Conservation (phyloP, 495 filamentous ascomycete genomes). For the Lasiosphaeris hirsuta region DNA sequence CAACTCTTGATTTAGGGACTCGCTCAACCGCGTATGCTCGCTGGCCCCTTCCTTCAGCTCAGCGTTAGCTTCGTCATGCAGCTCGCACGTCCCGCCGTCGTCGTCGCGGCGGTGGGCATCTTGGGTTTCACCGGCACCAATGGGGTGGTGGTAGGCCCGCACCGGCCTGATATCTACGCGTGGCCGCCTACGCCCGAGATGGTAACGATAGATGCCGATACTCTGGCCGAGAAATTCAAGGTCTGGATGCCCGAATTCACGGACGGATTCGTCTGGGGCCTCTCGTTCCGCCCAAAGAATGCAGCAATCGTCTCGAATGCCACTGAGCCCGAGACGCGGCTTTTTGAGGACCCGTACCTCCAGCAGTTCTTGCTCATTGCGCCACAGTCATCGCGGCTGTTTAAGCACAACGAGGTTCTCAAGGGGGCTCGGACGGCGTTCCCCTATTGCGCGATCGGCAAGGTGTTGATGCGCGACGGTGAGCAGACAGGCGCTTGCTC, state of each 20-base stretch:
- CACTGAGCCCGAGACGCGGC: background rate
- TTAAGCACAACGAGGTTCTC: background rate
- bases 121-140: no score
- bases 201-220: background rate
- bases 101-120: no score
- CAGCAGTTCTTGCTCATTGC: background rate
- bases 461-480: constrained; percentile 1
- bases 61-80: no score
- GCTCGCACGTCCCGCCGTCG: no score
- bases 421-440: background rate
- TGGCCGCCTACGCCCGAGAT: no score
- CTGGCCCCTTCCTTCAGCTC: no score
- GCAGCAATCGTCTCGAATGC: background rate
- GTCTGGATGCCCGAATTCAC: background rate
- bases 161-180: no score
- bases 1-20: no score
- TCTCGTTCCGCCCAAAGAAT: background rate
- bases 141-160: no score
- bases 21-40: no score
- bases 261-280: background rate
- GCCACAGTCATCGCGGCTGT: background rate
- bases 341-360: background rate
- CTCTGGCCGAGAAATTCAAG: background rate
- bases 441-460: background rate
- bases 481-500: background rate